Evolutionary conservation across 2,329 filamentous ascomycete species (phyloP).

Genomic region (Diaporthe helianthi): DNA sequence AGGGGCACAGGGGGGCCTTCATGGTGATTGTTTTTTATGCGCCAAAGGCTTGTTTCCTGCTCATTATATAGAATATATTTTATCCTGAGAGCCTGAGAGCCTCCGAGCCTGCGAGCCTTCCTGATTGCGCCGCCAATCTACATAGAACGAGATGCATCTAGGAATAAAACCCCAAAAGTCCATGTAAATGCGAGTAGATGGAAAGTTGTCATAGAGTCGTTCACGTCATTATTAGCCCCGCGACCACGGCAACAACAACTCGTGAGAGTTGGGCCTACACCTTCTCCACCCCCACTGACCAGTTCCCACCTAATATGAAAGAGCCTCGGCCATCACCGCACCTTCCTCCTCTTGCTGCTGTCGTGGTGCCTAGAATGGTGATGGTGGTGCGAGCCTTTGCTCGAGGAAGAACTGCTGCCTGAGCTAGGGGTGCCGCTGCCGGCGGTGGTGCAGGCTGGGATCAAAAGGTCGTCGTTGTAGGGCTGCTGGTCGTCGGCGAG

Average conservation of each 20-base stretch:
- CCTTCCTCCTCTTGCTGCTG: constrained; percentile 31
- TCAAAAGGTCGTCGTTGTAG: constrained; percentile 39
- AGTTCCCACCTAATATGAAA: neutral
- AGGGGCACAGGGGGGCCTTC: constrained; percentile 19
- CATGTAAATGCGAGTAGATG: constrained; percentile 16
- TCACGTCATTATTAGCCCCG: neutral
- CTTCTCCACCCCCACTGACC: neutral
- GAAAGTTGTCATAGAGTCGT: constrained; percentile 3
- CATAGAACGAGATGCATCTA: neutral
- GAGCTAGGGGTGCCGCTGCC: neutral
- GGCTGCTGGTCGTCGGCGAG: constrained; percentile 45
- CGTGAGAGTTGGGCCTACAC: neutral
- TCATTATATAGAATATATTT: constrained; percentile 12
- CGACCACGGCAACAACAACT: neutral
- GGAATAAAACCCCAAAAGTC: neutral
- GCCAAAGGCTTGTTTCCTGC: neutral
- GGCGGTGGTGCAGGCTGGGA: constrained; percentile 19
- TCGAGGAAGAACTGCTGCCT: neutral
- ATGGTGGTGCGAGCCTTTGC: neutral
- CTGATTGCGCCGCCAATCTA: neutral
- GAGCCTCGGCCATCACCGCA: constrained; percentile 7
- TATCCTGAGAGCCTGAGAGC: neutral
- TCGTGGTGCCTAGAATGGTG: constrained; percentile 23
- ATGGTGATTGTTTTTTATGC: neutral
- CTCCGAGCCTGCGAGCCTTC: constrained; percentile 1